These are phyloP conservation scores for Zygoascus ofunaensis DNA, from an alignment of 805 yeast genomes.

Conservation along the genomic window DNA sequence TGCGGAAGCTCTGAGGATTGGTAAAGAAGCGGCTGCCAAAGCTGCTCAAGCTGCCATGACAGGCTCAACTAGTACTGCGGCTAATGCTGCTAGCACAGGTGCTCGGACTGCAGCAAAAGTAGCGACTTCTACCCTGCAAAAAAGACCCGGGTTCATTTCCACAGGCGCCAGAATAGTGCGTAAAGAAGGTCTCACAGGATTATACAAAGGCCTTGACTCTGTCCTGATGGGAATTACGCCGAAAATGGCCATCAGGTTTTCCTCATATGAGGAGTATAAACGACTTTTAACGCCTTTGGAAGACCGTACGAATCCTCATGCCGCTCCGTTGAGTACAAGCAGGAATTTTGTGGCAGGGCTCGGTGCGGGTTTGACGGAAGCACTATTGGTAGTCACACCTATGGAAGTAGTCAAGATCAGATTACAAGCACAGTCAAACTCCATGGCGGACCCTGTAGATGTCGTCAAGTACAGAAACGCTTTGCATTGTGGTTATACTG, in stretches of 20 bases:
- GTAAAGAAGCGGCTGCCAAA: conserved; percentile 35
- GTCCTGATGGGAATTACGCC: conserved; percentile 97
- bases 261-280: conserved; percentile 86
- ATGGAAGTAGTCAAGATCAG: conserved; percentile 96
- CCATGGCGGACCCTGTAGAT: conserved; percentile 73
- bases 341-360: conserved; percentile 87
- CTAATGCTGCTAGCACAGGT: too few relatives aligned
- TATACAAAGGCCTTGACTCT: conserved; percentile 94
- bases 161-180: conserved; percentile 74
- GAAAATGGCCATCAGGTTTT: conserved; percentile 94
- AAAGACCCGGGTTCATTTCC: conserved; percentile 62
- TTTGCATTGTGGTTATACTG: conserved; percentile 76
- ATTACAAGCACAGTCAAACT: conserved; percentile 89
- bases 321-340: conserved; percentile 60
- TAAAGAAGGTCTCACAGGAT: conserved; percentile 74
- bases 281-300: conserved; percentile 48
- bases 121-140: neutral
- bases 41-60: conserved; percentile 16
- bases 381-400: conserved; percentile 89
- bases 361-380: conserved; percentile 95
- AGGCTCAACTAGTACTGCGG: too few relatives aligned
- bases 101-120: conserved; percentile 42
- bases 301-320: conserved; percentile 14
- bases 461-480: conserved; percentile 87
- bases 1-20: conserved; percentile 13